Conservation (phyloP, 805 yeast genomes). For the Saturnispora kantuleensis region DNA sequence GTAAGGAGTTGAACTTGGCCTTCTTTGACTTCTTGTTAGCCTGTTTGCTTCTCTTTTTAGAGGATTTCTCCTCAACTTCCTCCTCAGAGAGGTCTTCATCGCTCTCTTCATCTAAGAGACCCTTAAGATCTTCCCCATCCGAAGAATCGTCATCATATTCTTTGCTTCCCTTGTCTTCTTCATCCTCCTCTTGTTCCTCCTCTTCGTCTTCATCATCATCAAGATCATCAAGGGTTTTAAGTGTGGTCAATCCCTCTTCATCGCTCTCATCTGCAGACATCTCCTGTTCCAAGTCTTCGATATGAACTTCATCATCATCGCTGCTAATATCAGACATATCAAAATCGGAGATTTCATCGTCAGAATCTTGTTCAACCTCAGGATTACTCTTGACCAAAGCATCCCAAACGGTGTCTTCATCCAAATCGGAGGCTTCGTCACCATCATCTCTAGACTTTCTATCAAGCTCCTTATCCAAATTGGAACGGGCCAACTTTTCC, state of each 20-base stretch:
- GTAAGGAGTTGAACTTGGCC: slow-evolving; percentile 55
- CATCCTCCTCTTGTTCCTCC: slow-evolving; percentile 13
- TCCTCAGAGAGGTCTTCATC: slow-evolving; percentile 19
- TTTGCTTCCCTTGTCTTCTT: slow-evolving; percentile 16
- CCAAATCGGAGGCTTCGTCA: slow-evolving; percentile 36
- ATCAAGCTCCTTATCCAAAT: slow-evolving; percentile 35
- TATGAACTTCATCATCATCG: slow-evolving; percentile 25
- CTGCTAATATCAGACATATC: slow-evolving; percentile 30
- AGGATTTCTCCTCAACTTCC: slow-evolving; percentile 15
- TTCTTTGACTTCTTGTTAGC: slow-evolving; percentile 23
- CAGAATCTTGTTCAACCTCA: slow-evolving; percentile 42
- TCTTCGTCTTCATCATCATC: slow-evolving; percentile 22
- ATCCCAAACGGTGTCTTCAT: slow-evolving; percentile 49
- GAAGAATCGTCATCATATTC: slow-evolving; percentile 18
- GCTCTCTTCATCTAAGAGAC: slow-evolving; percentile 16
- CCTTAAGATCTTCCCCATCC: slow-evolving; percentile 21
- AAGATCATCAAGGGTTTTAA: slow-evolving; percentile 21
- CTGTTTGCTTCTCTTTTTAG: slow-evolving; percentile 16
- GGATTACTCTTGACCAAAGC: slow-evolving; percentile 51
- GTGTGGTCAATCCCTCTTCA: slow-evolving; percentile 23
- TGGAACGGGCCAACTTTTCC: slow-evolving; percentile 29
- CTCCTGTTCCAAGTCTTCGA: slow-evolving; percentile 26
- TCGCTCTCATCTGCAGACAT: slow-evolving; percentile 22
- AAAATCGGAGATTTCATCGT: slow-evolving; percentile 29
- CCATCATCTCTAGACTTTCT: slow-evolving; percentile 34